phyloP scores from a whole-genome alignment of 1,284 basidiomycete genomes.

The Termitomyces sp. region DNA sequence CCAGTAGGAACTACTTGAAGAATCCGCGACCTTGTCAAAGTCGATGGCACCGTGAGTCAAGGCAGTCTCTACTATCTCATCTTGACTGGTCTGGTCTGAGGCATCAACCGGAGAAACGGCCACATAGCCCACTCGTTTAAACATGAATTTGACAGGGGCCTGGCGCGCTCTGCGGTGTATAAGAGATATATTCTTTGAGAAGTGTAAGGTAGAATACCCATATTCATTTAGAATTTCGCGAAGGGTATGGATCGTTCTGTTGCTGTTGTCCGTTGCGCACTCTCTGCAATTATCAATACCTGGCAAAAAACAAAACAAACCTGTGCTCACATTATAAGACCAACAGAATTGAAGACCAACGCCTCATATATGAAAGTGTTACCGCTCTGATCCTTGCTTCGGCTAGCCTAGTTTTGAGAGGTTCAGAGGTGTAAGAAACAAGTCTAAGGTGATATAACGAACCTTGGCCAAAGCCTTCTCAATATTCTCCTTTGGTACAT shows the following conservation, averaged over 20 bases:
- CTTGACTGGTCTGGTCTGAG: slow-evolving; percentile 32
- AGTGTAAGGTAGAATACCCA: slow-evolving; percentile 36
- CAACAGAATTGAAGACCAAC: slow-evolving; percentile 63
- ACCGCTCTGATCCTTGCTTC: slow-evolving; percentile 46
- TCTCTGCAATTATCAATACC: slow-evolving; percentile 45
- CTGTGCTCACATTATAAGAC: slow-evolving; percentile 66
- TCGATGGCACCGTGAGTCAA: slow-evolving; percentile 52
- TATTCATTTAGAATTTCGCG: slow-evolving; percentile 56
- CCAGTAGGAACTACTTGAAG: slow-evolving; percentile 8
- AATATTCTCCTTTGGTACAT: slow-evolving; percentile 76
- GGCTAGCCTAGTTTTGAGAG: slow-evolving; percentile 39
- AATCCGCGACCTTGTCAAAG: slow-evolving; percentile 34
- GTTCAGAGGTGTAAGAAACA: no score
- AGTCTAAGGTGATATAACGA: slow-evolving; percentile 11
- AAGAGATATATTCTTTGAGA: slow-evolving; percentile 3
- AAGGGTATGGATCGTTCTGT: slow-evolving; percentile 63
- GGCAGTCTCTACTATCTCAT: slow-evolving; percentile 47
- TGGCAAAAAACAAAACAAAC: neutral
- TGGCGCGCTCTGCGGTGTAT: slow-evolving; percentile 54
- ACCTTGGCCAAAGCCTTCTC: slow-evolving; percentile 69
- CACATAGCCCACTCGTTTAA: slow-evolving; percentile 64
- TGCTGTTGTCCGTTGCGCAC: slow-evolving; percentile 71
- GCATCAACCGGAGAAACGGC: slow-evolving; percentile 42
- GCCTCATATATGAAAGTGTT: slow-evolving; percentile 67
- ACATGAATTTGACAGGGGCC: slow-evolving; percentile 75